phyloP scores from a whole-genome alignment of 1,284 basidiomycete species.

The Moesziomyces aphidis region DNA sequence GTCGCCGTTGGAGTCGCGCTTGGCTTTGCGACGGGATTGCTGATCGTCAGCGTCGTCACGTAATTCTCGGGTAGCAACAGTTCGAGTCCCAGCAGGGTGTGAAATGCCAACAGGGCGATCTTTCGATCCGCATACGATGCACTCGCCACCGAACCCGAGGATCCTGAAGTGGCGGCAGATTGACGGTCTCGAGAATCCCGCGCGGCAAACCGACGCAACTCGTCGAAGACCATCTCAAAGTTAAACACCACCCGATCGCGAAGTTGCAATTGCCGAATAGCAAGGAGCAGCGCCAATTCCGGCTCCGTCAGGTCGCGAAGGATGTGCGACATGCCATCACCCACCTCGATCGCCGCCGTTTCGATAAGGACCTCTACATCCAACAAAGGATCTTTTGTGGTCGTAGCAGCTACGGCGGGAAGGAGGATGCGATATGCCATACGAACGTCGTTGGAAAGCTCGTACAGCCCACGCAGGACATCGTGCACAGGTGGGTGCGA shows the following conservation, averaged over 20 bases:
- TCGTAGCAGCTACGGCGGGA: constrained; percentile 11
- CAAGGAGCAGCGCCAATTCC: constrained; percentile 60
- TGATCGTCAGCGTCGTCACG: constrained; percentile 21
- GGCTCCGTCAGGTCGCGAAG: constrained; percentile 53
- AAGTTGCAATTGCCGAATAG: constrained; percentile 61
- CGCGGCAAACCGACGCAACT: constrained; percentile 52
- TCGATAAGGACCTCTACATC: constrained; percentile 17
- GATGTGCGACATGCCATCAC: constrained; percentile 15
- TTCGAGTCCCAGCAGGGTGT: constrained; percentile 30
- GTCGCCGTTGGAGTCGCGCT: constrained; percentile 5
- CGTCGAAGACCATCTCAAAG: constrained; percentile 64
- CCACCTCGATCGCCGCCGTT: constrained; percentile 19
- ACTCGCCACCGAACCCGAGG: constrained; percentile 10
- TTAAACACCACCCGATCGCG: constrained; percentile 62
- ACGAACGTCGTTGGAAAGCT: constrained; percentile 51
- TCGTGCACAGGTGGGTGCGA: constrained; percentile 22
- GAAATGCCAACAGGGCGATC: constrained; percentile 40
- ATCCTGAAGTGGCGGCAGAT: constrained; percentile 11
- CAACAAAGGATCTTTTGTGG: constrained; percentile 2
- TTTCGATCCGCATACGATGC: constrained; percentile 39
- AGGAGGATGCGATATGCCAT: constrained; percentile 39
- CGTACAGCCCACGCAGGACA: constrained; percentile 42
- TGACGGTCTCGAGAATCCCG: constrained; percentile 27
- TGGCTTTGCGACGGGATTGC: constrained; percentile 32
- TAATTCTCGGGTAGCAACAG: constrained; percentile 32